A percentile compares a stretch with the other conserved stretches of the same genome.
Conservation (phyloP, 768 basidiomycete species). For the Pisolithus orientalis region DNA sequence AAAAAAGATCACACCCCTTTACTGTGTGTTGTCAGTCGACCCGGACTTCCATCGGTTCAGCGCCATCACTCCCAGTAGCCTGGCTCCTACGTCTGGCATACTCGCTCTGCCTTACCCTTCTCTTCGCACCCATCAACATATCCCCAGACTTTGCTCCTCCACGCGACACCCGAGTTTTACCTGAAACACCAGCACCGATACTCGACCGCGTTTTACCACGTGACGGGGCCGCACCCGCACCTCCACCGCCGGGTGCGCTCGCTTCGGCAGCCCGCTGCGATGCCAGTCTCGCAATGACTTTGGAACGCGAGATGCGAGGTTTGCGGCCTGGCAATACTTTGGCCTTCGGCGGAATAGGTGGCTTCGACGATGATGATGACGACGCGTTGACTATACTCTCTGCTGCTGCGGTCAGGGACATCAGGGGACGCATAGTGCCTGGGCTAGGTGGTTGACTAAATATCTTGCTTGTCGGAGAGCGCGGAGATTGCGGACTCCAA, state of each 20-base stretch:
- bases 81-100: slow-evolving; percentile 54
- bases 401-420: slow-evolving; percentile 28
- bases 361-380: slow-evolving; percentile 4
- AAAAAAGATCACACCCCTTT: too few species aligned
- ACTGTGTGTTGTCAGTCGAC: slow-evolving; percentile 1
- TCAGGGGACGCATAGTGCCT: slow-evolving; percentile 16
- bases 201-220: slow-evolving; percentile 45
- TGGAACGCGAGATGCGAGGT: slow-evolving; percentile 76
- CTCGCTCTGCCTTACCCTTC: slow-evolving; percentile 71
- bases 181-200: slow-evolving; percentile 31
- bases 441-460: slow-evolving; percentile 48
- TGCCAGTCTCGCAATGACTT: slow-evolving; percentile 70
- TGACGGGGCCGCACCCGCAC: slow-evolving; percentile 11
- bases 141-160: slow-evolving; percentile 27
- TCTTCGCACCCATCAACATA: slow-evolving; percentile 61
- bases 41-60: slow-evolving; percentile 3
- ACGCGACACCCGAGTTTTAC: slow-evolving; percentile 20
- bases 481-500: slow-evolving; percentile 7
- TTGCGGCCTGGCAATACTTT: slow-evolving; percentile 42
- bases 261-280: slow-evolving; percentile 53
- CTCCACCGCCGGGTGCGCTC: slow-evolving; percentile 3
- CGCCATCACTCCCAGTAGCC: slow-evolving; percentile 11
- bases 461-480: slow-evolving; percentile 30
- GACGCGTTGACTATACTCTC: slow-evolving; percentile 16
- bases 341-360: slow-evolving; percentile 19